Percentiles rank a stretch among this genome's conserved stretches.
phyloP scores from a whole-genome alignment of 805 yeast species.

The Ogataea henricii region DNA sequence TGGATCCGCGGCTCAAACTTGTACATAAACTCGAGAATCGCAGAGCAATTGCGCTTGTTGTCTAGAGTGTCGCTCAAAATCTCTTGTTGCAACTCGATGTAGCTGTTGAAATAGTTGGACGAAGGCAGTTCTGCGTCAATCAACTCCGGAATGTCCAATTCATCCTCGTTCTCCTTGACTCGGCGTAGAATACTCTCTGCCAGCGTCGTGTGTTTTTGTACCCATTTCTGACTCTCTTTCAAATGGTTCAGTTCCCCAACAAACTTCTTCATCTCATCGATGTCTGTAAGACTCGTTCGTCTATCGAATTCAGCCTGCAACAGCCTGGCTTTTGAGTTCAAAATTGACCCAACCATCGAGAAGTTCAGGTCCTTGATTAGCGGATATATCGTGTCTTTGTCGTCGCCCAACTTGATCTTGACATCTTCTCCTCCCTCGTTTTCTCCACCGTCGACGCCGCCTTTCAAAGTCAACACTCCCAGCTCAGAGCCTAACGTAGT shows the following conservation, averaged over 20 bases:
- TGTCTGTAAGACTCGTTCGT: constrained; percentile 56
- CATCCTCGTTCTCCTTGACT: constrained; percentile 22
- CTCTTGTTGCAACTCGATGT: constrained; percentile 69
- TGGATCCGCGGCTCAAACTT: constrained; percentile 41
- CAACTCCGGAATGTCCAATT: constrained; percentile 18
- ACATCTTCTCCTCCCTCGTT: constrained; percentile 7
- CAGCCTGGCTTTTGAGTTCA: constrained; percentile 69
- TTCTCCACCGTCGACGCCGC: constrained; percentile 16
- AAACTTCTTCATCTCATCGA: constrained; percentile 66
- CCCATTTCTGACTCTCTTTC: constrained; percentile 64
- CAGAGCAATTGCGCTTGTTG: constrained; percentile 37
- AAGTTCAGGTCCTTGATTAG: constrained; percentile 69
- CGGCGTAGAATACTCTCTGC: constrained; percentile 61
- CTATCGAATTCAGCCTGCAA: constrained; percentile 70
- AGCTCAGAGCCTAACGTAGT: constrained; percentile 60
- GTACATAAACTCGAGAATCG: constrained; percentile 52
- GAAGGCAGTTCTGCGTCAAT: constrained; percentile 23
- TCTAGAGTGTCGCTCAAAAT: constrained; percentile 56
- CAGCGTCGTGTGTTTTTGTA: constrained; percentile 73
- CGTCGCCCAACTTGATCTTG: constrained; percentile 31
- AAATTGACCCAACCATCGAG: constrained; percentile 70
- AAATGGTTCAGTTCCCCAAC: constrained; percentile 70
- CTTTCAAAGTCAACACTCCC: constrained; percentile 33
- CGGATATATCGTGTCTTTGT: constrained; percentile 49
- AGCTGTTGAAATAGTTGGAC: constrained; percentile 41